Evolutionary conservation across 1,284 basidiomycete species (phyloP).

Genomic region (Trichosporon sp.): DNA sequence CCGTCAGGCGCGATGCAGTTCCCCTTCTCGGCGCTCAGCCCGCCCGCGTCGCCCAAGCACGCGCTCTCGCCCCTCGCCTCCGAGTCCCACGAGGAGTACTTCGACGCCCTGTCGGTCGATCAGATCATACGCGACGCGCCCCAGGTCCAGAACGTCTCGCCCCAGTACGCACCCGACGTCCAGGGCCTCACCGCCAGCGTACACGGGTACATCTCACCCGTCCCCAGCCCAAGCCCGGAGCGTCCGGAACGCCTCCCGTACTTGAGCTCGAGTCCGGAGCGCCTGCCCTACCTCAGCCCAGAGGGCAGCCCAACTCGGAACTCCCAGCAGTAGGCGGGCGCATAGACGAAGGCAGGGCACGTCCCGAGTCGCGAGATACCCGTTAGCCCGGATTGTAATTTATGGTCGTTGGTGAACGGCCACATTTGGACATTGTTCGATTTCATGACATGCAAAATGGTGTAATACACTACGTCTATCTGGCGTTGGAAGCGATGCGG

Average conservation of each 20-base stretch:
- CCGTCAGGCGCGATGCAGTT: not conserved
- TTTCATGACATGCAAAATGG: not conserved
- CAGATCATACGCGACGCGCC: not conserved
- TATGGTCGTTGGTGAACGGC: not conserved
- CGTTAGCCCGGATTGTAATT: not conserved
- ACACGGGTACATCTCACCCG: not conserved
- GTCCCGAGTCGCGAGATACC: not conserved
- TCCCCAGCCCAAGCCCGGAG: not conserved
- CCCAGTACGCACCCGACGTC: not conserved
- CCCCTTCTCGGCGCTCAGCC: not conserved
- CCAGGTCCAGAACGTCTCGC: not conserved
- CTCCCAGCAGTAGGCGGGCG: not conserved
- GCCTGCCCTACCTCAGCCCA: not conserved
- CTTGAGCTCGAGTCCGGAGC: not conserved
- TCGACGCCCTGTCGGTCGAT: not conserved
- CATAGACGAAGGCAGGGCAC: not conserved
- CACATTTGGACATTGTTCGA: not conserved
- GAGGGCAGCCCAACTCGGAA: not conserved
- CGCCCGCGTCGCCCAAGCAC: not conserved
- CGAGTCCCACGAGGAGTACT: not conserved
- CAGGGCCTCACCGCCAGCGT: conserved; percentile 1
- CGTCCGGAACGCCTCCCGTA: not conserved
- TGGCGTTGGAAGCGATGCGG: not conserved
- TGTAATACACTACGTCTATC: not conserved
- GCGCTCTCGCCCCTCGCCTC: not conserved